These are phyloP conservation scores for Curvularia sp. DNA, from an alignment of 2,329 filamentous ascomycete genomes.

Conservation along the genomic window DNA sequence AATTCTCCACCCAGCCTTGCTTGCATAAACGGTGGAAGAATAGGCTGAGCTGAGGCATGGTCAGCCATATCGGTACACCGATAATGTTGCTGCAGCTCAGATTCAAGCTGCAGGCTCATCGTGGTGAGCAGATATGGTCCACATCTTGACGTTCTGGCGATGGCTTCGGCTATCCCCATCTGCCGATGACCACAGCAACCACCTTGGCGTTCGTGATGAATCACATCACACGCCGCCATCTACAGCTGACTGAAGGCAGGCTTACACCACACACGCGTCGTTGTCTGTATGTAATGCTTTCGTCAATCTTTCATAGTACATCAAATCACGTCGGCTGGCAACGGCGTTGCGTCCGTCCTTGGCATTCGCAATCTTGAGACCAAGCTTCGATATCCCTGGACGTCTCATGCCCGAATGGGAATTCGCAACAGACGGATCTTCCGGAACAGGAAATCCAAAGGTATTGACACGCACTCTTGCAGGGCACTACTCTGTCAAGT, in stretches of 20 bases:
- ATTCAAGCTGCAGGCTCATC: background rate
- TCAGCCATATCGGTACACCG: background rate
- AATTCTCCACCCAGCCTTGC: conserved; percentile 4
- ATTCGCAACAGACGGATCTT: conserved; percentile 2
- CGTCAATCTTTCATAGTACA: conserved; percentile 7
- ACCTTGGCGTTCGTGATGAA: conserved; percentile 5
- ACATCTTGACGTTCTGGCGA: background rate
- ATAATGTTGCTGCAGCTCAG: background rate
- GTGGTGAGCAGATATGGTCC: background rate
- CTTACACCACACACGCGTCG: background rate
- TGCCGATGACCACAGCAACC: conserved; percentile 6
- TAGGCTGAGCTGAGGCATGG: background rate
- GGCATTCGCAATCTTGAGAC: background rate
- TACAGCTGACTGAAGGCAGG: conserved; percentile 3
- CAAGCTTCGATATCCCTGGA: conserved; percentile 1
- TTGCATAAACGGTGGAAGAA: conserved; percentile 10
- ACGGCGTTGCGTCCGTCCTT: background rate
- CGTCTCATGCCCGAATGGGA: background rate
- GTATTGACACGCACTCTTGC: conserved; percentile 12
- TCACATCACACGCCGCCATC: conserved; percentile 2
- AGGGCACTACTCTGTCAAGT: conserved; percentile 8
- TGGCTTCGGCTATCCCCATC: background rate
- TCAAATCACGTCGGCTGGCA: background rate
- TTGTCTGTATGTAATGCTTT: conserved; percentile 1
- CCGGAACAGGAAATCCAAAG: conserved; percentile 1